phyloP scores from a whole-genome alignment of 192 early-diverging fungal genomes.

The Umbelopsis ramanniana region DNA sequence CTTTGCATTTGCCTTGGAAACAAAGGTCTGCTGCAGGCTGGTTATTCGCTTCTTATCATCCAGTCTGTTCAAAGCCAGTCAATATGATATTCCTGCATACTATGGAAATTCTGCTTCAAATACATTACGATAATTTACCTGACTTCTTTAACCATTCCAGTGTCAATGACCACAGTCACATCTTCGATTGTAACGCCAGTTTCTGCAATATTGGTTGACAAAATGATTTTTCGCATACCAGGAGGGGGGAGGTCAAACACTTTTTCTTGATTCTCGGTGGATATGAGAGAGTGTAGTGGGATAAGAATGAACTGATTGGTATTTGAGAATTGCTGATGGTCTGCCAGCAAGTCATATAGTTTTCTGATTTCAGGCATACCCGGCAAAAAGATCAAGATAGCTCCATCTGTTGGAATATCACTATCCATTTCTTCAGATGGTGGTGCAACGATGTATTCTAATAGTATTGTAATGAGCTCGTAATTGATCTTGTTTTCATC shows the following conservation, averaged over 20 bases:
- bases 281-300: constrained; percentile 64
- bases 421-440: background rate
- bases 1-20: constrained; percentile 68
- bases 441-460: constrained; percentile 50
- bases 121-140: constrained; percentile 47
- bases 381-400: constrained; percentile 76
- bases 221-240: constrained; percentile 71
- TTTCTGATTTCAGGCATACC: constrained; percentile 74
- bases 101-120: background rate
- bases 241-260: constrained; percentile 65
- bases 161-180: constrained; percentile 80
- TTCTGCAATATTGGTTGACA: constrained; percentile 84
- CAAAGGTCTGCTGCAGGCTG: constrained; percentile 62
- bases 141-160: constrained; percentile 75
- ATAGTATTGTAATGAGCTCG: constrained; percentile 54
- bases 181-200: constrained; percentile 85
- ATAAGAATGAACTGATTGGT: constrained; percentile 37
- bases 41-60: constrained; percentile 65
- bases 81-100: background rate
- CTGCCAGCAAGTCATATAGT: constrained; percentile 55
- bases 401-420: constrained; percentile 60
- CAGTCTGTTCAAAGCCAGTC: constrained; percentile 39
- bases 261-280: constrained; percentile 65
- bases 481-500: constrained; percentile 59
- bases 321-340: constrained; percentile 51